Evolutionary conservation across 106 monocot genomes (phyloP), one percentile per base, ranked within the genome.

Genomic region (Acanthochlamys bracteata): DNA sequence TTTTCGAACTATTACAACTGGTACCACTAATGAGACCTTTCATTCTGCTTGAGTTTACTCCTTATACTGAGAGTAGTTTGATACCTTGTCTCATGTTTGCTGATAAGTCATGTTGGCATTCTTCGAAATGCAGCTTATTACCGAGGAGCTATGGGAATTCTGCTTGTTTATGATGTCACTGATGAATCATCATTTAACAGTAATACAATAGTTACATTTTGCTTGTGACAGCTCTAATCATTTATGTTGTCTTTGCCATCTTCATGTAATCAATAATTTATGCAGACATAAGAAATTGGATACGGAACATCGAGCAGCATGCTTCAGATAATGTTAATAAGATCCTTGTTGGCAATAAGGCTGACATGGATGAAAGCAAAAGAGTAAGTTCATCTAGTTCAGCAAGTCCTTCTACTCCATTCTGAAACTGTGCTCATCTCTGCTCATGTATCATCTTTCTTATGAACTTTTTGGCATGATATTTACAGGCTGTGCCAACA

Each of bases 331-430:
- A 87, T 68, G 94, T 95, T 11, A 95, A 95, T 74, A 95, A 95
- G 78, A 90, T 95, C 71, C 69, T 95, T 55, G 89, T 95, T 25
- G 94, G 94, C 10, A 95, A 95, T 73, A 95, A 95, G 67, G 94
- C 94, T 39, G 94, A 94, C 60, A 94, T 94, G 94, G 94, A 94
- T 72, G 94, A 94, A 80, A 94, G 94, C 82, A 95, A 95, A 79
- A 81, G 94, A 79, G 94, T 95, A 84, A 49, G 10, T 49, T 12
- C 2, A 49, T 49, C 17, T 14, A 49, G 49, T 49, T 49, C 12
- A 14, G 49, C 49, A 49, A 49, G 49, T 49, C 2, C 12, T 49
- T 1, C 17, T 49, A 12, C 17, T 2, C 49, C 10, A 49, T 17
- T 2, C 15, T 49, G 12, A 17, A 17, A 2, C 17, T 49, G 10